phyloP scores from a whole-genome alignment of 75 land plant species.

The Larix kaempferi region DNA sequence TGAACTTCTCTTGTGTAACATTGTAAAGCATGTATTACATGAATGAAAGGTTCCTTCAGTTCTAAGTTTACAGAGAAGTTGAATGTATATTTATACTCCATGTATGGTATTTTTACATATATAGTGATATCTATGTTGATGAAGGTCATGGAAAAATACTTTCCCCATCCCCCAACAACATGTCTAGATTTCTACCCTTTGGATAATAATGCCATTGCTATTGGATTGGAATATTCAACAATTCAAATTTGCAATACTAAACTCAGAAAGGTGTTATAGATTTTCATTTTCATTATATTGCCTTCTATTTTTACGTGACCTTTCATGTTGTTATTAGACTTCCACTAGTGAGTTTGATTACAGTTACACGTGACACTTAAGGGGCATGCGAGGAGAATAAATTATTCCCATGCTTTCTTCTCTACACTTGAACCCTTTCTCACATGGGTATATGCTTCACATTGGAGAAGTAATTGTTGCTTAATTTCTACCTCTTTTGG shows the following conservation, averaged over 20 bases:
- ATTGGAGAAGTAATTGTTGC: too few species aligned
- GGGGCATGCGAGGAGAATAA: slow-evolving; percentile 69
- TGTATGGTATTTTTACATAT: neutral
- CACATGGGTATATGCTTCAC: too few species aligned
- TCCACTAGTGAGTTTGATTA: neutral
- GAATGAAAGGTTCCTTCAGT: too few species aligned
- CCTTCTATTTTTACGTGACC: too few species aligned
- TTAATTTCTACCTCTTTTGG: too few species aligned
- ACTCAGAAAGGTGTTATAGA: slow-evolving; percentile 62
- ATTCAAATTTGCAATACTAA: slow-evolving; percentile 81
- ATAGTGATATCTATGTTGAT: neutral
- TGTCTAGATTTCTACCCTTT: slow-evolving; percentile 80
- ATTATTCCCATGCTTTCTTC: too few species aligned
- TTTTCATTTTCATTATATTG: neutral
- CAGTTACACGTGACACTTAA: slow-evolving; percentile 61
- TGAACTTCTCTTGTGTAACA: neutral
- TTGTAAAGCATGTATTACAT: neutral
- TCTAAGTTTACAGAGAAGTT: too few species aligned
- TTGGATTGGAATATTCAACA: slow-evolving; percentile 83
- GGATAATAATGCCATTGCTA: slow-evolving; percentile 83
- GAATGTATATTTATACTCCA: neutral
- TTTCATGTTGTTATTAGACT: too few species aligned
- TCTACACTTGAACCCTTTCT: too few species aligned
- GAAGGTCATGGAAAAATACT: slow-evolving; percentile 46
- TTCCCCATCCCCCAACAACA: slow-evolving; percentile 70